phyloP scores from a whole-genome alignment of 140 eudicot species.

The Bidens hawaiensis region DNA sequence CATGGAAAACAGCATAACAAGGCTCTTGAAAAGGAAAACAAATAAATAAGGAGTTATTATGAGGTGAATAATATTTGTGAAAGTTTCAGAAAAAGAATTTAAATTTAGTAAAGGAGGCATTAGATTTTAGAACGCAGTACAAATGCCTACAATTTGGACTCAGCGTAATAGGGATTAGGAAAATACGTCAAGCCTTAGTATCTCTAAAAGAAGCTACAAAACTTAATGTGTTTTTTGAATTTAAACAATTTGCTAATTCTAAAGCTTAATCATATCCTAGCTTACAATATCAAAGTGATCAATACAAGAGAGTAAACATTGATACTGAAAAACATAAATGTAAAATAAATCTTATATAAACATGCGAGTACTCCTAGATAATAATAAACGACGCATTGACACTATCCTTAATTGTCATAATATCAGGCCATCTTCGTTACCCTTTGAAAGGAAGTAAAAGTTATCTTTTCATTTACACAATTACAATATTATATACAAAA shows the following conservation, averaged over 20 bases:
- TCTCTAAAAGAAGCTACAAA: background rate
- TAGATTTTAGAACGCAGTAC: background rate
- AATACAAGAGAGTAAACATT: background rate
- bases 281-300: background rate
- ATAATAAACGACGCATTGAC: background rate
- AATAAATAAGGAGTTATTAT: slow-evolving; percentile 10
- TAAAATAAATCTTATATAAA: background rate
- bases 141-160: background rate
- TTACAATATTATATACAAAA: no score
- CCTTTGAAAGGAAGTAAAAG: no score
- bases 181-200: background rate
- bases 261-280: background rate
- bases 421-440: background rate
- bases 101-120: background rate
- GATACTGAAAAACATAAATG: slow-evolving; percentile 1
- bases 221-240: background rate
- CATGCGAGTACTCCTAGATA: background rate
- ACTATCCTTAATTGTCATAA: background rate
- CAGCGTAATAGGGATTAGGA: background rate
- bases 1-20: slow-evolving; percentile 57
- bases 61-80: background rate
- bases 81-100: background rate
- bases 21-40: slow-evolving; percentile 49
- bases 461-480: no score
- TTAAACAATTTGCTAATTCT: background rate